A percentile compares a stretch with the other conserved stretches of the same genome.
Conservation (phyloP, 2,329 filamentous ascomycete genomes). For the Diplodia sapinea region DNA sequence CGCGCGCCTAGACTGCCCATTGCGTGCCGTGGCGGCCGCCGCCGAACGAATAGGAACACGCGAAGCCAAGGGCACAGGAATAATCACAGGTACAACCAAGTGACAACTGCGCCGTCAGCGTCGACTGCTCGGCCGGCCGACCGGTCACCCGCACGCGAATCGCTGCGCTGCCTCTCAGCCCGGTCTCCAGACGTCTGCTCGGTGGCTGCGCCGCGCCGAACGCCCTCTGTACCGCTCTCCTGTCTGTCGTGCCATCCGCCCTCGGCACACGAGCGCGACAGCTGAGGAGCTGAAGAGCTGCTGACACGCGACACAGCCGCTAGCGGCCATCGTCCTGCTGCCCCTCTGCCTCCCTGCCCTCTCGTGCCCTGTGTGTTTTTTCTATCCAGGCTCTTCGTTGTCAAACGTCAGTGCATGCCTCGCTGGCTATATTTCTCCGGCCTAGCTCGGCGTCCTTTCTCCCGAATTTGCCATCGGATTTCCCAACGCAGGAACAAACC, state of each 20-base stretch:
- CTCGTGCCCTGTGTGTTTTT: neutral
- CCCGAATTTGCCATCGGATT: slow-evolving; percentile 10
- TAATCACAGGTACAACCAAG: neutral
- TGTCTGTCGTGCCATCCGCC: slow-evolving; percentile 9
- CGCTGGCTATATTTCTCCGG: slow-evolving; percentile 4
- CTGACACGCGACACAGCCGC: slow-evolving; percentile 1
- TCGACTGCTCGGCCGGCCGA: neutral
- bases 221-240: neutral
- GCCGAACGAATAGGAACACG: neutral
- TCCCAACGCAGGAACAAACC: slow-evolving; percentile 16
- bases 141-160: slow-evolving; percentile 9
- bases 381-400: neutral
- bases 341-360: no score
- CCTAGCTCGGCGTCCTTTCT: slow-evolving; percentile 15
- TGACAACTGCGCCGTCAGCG: neutral
- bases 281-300: neutral
- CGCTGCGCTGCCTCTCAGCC: slow-evolving; percentile 2
- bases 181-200: slow-evolving; percentile 20
- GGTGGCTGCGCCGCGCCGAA: neutral
- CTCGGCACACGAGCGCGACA: neutral
- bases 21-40: slow-evolving; percentile 2
- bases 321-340: neutral
- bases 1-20: neutral
- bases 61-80: slow-evolving; percentile 9
- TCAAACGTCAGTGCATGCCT: slow-evolving; percentile 9